Conservation (phyloP, 176 grass and related monocot species). For the Carex kokanica region DNA sequence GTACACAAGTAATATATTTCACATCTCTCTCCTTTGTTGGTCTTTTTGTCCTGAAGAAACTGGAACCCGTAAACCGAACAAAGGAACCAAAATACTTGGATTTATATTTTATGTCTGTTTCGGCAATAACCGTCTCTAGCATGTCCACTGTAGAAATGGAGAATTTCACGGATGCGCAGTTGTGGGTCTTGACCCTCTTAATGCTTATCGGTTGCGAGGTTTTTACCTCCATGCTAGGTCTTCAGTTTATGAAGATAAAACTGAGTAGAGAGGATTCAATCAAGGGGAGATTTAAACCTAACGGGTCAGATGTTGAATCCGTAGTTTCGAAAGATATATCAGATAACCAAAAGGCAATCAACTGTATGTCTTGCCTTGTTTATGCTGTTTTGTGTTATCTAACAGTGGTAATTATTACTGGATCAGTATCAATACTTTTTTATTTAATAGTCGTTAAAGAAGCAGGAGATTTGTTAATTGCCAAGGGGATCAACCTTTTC, state of each 20-base stretch:
- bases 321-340: not conserved
- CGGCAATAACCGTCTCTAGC: constrained; percentile 68
- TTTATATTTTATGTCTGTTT: constrained; percentile 58
- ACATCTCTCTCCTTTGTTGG: constrained; percentile 49
- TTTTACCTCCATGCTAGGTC: constrained; percentile 59
- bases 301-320: constrained; percentile 35
- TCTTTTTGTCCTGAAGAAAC: constrained; percentile 44
- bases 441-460: constrained; percentile 46
- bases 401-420: constrained; percentile 31
- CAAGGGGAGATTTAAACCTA: constrained; percentile 24
- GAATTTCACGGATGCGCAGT: constrained; percentile 51
- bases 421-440: constrained; percentile 47
- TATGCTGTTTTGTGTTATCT: constrained; percentile 45
- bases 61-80: constrained; percentile 31
- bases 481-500: constrained; percentile 37
- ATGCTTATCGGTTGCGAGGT: constrained; percentile 63
- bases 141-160: constrained; percentile 81
- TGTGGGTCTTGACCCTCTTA: constrained; percentile 56
- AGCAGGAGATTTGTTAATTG: constrained; percentile 40
- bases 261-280: constrained; percentile 24
- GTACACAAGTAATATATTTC: constrained; percentile 43
- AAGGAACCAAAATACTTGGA: constrained; percentile 35
- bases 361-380: constrained; percentile 36
- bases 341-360: constrained; percentile 22
- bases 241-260: constrained; percentile 45